phyloP scores from a whole-genome alignment of 768 basidiomycete species.

The Russula sp. region DNA sequence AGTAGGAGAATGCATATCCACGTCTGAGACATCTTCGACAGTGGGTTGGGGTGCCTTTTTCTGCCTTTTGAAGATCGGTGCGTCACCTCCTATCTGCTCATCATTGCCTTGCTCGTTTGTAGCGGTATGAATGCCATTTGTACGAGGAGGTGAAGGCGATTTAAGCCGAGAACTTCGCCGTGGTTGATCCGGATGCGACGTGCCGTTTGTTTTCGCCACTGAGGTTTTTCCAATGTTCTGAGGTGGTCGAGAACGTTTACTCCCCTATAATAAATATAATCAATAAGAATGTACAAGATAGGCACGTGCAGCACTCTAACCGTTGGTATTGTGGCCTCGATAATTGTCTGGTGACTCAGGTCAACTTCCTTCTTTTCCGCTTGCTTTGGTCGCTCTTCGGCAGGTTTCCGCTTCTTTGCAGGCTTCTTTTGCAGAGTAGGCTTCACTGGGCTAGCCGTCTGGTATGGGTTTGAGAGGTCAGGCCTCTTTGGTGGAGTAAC shows the following conservation, averaged over 20 bases:
- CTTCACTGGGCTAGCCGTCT: constrained; percentile 66
- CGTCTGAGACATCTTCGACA: constrained; percentile 40
- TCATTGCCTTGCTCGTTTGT: constrained; percentile 31
- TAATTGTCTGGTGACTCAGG: constrained; percentile 61
- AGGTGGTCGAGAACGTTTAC: constrained; percentile 75
- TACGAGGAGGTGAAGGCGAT: constrained; percentile 27
- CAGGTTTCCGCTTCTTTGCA: constrained; percentile 34
- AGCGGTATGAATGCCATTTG: constrained; percentile 16
- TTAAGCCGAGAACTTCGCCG: constrained; percentile 33
- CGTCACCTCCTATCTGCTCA: constrained; percentile 43
- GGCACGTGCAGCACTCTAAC: constrained; percentile 43
- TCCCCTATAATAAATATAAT: constrained; percentile 50
- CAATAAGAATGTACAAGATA: constrained; percentile 4
- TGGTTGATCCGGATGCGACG: constrained; percentile 25
- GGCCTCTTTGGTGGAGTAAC: constrained; percentile 59
- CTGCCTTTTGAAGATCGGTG: constrained; percentile 45
- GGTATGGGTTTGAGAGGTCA: constrained; percentile 77
- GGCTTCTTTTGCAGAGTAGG: constrained; percentile 34
- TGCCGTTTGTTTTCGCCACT: constrained; percentile 27
- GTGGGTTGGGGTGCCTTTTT: constrained; percentile 39
- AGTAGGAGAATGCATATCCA: constrained; percentile 34
- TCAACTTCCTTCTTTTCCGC: constrained; percentile 32
- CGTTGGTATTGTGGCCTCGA: constrained; percentile 72
- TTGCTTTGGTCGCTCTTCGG: constrained; percentile 29
- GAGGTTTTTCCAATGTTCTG: constrained; percentile 46